phyloP scores from a whole-genome alignment of 1,284 basidiomycete genomes.

The Leccinum subfulvum region DNA sequence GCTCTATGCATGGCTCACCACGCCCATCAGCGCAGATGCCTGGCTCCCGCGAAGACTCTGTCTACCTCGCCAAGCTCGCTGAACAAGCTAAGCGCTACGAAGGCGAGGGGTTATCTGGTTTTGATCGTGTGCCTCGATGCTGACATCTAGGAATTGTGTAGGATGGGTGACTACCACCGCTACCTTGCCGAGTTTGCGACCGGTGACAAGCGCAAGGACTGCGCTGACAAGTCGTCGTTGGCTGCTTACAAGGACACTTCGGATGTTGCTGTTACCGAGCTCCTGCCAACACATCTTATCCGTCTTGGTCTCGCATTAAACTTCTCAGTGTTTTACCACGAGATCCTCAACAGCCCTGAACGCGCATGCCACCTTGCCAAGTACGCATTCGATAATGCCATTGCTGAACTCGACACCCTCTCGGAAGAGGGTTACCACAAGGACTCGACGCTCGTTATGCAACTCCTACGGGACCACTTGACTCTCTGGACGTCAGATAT shows the following conservation, averaged over 20 bases:
- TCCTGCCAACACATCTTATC: no score
- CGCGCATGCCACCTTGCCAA: no score
- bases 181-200: conserved; percentile 99
- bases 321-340: no score
- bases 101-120: conserved; percentile 52
- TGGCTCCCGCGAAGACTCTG: conserved; percentile 91
- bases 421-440: conserved; percentile 94
- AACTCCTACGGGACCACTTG: conserved; percentile 97
- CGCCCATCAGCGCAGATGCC: conserved; percentile 58
- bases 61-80: conserved; percentile 99
- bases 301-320: no score
- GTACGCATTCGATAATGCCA: no score
- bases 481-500: conserved; percentile 98
- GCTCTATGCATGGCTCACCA: conserved; percentile 24
- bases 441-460: conserved; percentile 98
- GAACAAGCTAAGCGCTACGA: conserved; percentile 99
- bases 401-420: no score
- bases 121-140: conserved; percentile 14
- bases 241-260: no score
- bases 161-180: conserved; percentile 99
- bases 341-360: no score
- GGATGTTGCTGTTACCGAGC: no score
- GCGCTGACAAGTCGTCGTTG: conserved; percentile 85
- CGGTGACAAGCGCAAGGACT: conserved; percentile 98
- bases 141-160: conserved; percentile 31